A percentile compares a stretch with the other conserved stretches of the same genome.
Evolutionary conservation across 345 rosid genomes (phyloP).

Genomic region (Lepidium aucheri): DNA sequence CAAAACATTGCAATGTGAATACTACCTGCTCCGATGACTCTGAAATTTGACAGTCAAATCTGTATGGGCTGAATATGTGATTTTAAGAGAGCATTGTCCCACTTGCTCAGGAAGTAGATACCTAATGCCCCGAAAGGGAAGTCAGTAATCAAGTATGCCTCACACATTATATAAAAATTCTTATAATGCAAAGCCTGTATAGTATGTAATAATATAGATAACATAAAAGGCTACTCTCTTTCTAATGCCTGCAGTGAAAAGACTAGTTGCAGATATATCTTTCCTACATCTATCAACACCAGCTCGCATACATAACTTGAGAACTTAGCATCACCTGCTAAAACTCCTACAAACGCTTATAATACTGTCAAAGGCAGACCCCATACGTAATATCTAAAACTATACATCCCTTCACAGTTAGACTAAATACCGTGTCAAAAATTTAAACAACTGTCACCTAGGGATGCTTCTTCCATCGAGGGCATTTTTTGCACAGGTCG

Average conservation of each 20-base stretch:
- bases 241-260: background rate
- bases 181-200: background rate
- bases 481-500: slow-evolving; percentile 75
- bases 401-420: slow-evolving; percentile 30
- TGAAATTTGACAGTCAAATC: slow-evolving; percentile 98
- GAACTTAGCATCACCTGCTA: background rate
- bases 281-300: background rate
- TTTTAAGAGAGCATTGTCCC: slow-evolving; percentile 75
- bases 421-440: slow-evolving; percentile 58
- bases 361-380: slow-evolving; percentile 11
- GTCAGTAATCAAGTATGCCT: slow-evolving; percentile 8
- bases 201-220: background rate
- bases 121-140: slow-evolving; percentile 35
- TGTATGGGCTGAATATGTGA: slow-evolving; percentile 97
- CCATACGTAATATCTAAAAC: slow-evolving; percentile 16
- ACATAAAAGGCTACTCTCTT: background rate
- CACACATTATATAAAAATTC: background rate
- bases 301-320: background rate
- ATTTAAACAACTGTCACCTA: slow-evolving; percentile 79
- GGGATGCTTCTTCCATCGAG: slow-evolving; percentile 98
- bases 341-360: background rate
- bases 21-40: slow-evolving; percentile 94
- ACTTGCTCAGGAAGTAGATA: slow-evolving; percentile 78
- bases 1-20: background rate
- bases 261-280: background rate